Percentiles rank a stretch among this genome's conserved stretches.
phyloP scores from a whole-genome alignment of 176 grass and related monocot species.

The Chloris gayana region DNA sequence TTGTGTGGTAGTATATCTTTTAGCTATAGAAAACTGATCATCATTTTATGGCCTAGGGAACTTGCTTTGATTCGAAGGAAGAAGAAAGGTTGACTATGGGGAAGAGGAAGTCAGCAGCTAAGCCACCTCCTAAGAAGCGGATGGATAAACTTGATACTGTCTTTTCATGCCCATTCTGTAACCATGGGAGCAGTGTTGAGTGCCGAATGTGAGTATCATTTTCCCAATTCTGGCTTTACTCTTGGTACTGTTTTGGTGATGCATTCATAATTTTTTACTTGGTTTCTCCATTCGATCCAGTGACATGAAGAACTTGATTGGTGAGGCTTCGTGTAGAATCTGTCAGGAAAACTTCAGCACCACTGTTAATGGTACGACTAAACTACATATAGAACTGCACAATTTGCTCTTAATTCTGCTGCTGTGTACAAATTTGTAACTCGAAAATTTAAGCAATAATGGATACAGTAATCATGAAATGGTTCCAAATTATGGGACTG shows the following conservation, averaged over 20 bases:
- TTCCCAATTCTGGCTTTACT: not conserved
- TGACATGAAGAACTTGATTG: slow-evolving; percentile 89
- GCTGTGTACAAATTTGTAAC: not conserved
- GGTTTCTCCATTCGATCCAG: slow-evolving; percentile 40
- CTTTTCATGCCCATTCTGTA: slow-evolving; percentile 84
- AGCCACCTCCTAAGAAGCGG: slow-evolving; percentile 79
- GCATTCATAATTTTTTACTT: slow-evolving; percentile 31
- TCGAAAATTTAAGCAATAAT: slow-evolving; percentile 2
- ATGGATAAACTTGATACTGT: slow-evolving; percentile 81
- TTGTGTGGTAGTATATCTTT: not conserved
- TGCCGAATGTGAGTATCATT: slow-evolving; percentile 62
- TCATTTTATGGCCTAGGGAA: not conserved
- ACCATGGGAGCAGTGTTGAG: slow-evolving; percentile 70
- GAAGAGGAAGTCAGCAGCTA: slow-evolving; percentile 70
- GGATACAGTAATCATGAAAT: not conserved
- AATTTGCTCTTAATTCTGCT: not conserved
- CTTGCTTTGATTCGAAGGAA: slow-evolving; percentile 33
- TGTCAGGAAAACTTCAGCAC: slow-evolving; percentile 90
- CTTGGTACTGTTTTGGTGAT: not conserved
- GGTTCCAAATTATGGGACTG: not conserved
- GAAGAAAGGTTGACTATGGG: slow-evolving; percentile 55
- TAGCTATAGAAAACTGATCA: not conserved
- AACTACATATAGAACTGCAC: slow-evolving; percentile 18
- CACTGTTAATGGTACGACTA: slow-evolving; percentile 65
- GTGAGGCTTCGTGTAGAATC: slow-evolving; percentile 78